Conservation (phyloP, 352 stramenopile genomes). For the Phytophthora pisi region DNA sequence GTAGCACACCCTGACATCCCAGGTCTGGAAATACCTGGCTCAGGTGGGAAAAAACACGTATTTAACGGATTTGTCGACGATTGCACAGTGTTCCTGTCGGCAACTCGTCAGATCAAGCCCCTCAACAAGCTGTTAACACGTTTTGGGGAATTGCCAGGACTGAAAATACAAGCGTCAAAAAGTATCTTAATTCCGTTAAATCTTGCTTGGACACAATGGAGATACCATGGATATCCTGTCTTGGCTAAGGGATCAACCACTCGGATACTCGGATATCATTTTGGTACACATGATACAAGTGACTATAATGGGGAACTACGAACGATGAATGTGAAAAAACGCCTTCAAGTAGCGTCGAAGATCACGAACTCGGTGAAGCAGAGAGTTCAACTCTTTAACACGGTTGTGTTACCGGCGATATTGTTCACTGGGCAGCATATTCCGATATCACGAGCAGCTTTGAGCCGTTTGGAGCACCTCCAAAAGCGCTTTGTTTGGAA, state of each 20-base stretch:
- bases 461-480: not conserved
- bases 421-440: slow-evolving; percentile 14
- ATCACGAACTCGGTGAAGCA: slow-evolving; percentile 6
- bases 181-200: slow-evolving; percentile 8
- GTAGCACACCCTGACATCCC: not conserved
- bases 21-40: slow-evolving; percentile 9
- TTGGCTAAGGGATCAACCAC: not conserved
- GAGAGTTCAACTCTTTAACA: slow-evolving; percentile 6
- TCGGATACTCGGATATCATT: slow-evolving; percentile 1
- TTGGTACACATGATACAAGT: not conserved
- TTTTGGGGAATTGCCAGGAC: slow-evolving; percentile 7
- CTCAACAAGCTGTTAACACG: not conserved
- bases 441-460: not conserved
- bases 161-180: slow-evolving; percentile 9
- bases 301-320: slow-evolving; percentile 2
- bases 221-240: slow-evolving; percentile 5
- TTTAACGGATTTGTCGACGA: slow-evolving; percentile 16
- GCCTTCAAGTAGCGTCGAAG: not conserved
- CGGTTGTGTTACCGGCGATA: slow-evolving; percentile 2
- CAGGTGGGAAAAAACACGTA: not conserved
- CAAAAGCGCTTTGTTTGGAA: slow-evolving; percentile 20
- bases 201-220: not conserved
- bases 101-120: not conserved
- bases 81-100: slow-evolving; percentile 7
- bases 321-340: not conserved